A percentile compares a stretch with the other conserved stretches of the same genome.
These are phyloP conservation scores for Fagus sylvatica DNA, from an alignment of 306 rosid genomes.

Conservation along the genomic window DNA sequence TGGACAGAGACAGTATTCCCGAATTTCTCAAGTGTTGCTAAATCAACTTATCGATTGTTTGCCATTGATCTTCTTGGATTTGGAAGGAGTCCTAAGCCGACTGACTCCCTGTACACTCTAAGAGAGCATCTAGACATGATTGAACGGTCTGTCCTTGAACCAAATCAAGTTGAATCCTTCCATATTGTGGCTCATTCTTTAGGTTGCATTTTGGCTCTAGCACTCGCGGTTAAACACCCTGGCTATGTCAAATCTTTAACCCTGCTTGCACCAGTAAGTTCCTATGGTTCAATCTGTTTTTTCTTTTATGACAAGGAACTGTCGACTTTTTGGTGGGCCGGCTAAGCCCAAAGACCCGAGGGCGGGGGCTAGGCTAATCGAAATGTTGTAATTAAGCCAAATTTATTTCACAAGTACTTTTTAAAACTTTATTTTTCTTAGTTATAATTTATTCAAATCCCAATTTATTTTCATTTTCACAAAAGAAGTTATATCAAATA, in stretches of 20 bases:
- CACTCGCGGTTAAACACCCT: conserved; percentile 81
- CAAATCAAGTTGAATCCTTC: conserved; percentile 70
- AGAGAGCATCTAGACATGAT: conserved; percentile 87
- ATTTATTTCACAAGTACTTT: too few species aligned
- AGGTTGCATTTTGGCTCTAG: conserved; percentile 88
- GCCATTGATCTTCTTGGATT: conserved; percentile 92
- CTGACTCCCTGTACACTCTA: conserved; percentile 74
- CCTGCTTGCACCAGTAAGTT: conserved; percentile 79
- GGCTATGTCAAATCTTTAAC: conserved; percentile 76
- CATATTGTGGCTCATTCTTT: conserved; percentile 97
- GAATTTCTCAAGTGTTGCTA: conserved; percentile 49
- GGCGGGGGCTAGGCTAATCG: too few species aligned
- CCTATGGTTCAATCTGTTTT: too few species aligned
- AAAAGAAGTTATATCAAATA: too few species aligned
- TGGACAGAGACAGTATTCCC: conserved; percentile 96
- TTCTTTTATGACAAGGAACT: not conserved
- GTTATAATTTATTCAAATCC: too few species aligned
- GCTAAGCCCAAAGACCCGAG: too few species aligned
- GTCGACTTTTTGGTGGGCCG: too few species aligned
- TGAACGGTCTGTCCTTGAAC: conserved; percentile 68
- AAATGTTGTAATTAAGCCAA: too few species aligned
- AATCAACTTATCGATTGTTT: conserved; percentile 60
- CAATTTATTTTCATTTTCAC: too few species aligned
- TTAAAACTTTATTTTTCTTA: too few species aligned
- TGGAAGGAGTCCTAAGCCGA: conserved; percentile 91